Base-by-base conservation (phyloP, 1,284 basidiomycete genomes). In the Termitomyces sp. region DNA sequence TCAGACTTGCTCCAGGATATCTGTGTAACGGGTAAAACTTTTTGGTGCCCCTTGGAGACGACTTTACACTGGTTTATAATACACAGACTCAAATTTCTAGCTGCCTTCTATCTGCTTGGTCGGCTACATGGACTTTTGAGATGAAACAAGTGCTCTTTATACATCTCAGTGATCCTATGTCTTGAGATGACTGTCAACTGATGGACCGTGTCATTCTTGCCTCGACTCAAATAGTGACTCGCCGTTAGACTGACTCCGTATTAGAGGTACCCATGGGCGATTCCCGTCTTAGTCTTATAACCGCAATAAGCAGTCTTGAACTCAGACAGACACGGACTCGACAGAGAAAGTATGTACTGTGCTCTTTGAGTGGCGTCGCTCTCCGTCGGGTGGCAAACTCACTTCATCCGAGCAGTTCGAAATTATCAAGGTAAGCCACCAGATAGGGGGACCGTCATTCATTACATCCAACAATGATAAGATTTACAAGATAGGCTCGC, bases 401-500 rank as follows among this genome's bases (percentile, higher is more conserved):
- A 37, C 6, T 21, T 28, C 11, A 10, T 38, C 33, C 45, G 28
- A 2, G 33, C 16, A 33, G 31, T 4, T 35, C 44, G 50, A 39
- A 21, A 46, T n/a, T 26, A 26, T 21, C 18, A 13, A 45, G n/a
- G 44, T 13, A 49, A 41, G 42, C 49, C 19, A 33, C 37, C 1
- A 31, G 43, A 18, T 28, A 46, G 26, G 8, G 5, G 28, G 11
- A 37, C 24, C 10, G 21, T 35, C 21, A 21, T 11, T 28, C 21
- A 34, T 28, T 21, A 28, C 28, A 34, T 26, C 40, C 44, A 16
- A 47, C 21, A 9, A 19, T 28, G 31, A 46, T 52, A 41, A 35
- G 44, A 38, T 35, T 46, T 30, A 30, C 3, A 34, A 35, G 35
- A 35, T 49, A 48, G 45, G 45, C 47, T 49, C 47, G 31, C 19